Conservation (phyloP, 208 protist species). For the Crithidia sp. region DNA sequence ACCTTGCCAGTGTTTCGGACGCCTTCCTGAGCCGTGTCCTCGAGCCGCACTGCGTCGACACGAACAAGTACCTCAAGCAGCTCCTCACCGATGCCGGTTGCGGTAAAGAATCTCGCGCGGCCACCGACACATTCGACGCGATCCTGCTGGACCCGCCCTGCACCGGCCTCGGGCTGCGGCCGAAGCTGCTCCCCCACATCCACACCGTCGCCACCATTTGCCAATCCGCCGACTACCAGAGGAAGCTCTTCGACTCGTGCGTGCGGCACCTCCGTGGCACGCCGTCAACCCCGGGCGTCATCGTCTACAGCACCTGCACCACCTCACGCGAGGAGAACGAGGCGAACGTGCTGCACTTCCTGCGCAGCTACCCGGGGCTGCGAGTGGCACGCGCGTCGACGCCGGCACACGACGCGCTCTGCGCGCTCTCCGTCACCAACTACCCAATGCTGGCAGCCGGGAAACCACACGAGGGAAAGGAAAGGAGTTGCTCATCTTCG, state of each 20-base stretch:
- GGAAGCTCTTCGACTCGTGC: conserved; percentile 70
- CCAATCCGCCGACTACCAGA: conserved; percentile 72
- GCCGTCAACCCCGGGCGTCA: conserved; percentile 22
- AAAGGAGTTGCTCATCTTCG: not conserved
- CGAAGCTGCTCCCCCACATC: conserved; percentile 58
- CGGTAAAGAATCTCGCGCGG: not conserved
- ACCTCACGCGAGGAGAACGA: conserved; percentile 86
- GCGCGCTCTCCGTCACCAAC: conserved; percentile 21
- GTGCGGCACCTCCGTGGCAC: conserved; percentile 40
- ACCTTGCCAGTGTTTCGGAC: conserved; percentile 28
- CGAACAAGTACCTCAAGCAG: conserved; percentile 34
- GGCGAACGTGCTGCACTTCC: conserved; percentile 61
- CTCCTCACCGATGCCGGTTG: not conserved
- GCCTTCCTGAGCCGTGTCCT: conserved; percentile 9
- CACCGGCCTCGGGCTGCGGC: conserved; percentile 76
- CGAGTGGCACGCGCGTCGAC: conserved; percentile 50
- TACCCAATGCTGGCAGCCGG: not conserved
- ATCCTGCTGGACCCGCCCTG: conserved; percentile 90
- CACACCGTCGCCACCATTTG: conserved; percentile 38
- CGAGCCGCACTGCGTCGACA: conserved; percentile 33
- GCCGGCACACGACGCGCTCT: conserved; percentile 34
- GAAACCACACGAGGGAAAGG: not conserved
- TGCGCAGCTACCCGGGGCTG: conserved; percentile 45
- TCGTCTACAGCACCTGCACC: conserved; percentile 80
- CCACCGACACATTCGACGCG: conserved; percentile 45